A percentile compares a stretch with the other conserved stretches of the same genome.
These are phyloP conservation scores for Lasiosphaeria miniovina DNA, from an alignment of 495 filamentous ascomycete genomes.

Conservation along the genomic window DNA sequence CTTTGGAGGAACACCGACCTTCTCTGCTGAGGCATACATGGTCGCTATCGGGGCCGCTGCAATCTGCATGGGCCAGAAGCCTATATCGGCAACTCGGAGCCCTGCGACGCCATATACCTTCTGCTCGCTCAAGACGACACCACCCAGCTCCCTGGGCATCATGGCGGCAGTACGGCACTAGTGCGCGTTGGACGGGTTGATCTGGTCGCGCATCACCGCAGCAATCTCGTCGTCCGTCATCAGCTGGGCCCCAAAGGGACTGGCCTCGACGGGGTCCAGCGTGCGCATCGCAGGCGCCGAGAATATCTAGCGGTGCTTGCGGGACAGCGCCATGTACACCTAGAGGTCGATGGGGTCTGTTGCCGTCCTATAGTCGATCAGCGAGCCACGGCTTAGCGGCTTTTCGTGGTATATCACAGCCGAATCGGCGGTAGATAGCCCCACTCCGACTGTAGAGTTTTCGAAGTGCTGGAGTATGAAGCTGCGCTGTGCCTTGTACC, in stretches of 20 bases:
- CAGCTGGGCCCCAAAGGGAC: constrained; percentile 25
- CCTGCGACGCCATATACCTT: constrained; percentile 48
- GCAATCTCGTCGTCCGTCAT: constrained; percentile 27
- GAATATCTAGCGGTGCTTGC: constrained; percentile 39
- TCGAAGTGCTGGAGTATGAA: constrained; percentile 28
- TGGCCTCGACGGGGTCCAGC: constrained; percentile 36
- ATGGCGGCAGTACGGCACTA: constrained; percentile 47
- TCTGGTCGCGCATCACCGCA: constrained; percentile 27
- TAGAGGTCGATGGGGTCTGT: constrained; percentile 35
- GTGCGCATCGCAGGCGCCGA: constrained; percentile 39
- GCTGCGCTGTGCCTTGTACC: constrained; percentile 33
- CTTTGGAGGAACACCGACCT: constrained; percentile 21
- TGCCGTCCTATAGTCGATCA: constrained; percentile 33
- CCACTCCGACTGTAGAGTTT: constrained; percentile 21
- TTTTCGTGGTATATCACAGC: constrained; percentile 36
- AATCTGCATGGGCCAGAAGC: constrained; percentile 40
- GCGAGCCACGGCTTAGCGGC: constrained; percentile 40
- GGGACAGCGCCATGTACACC: constrained; percentile 32
- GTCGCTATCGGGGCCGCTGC: constrained; percentile 44
- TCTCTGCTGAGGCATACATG: constrained; percentile 54
- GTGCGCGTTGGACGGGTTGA: constrained; percentile 32
- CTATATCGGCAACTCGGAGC: constrained; percentile 38
- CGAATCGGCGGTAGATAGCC: constrained; percentile 29
- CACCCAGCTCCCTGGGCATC: constrained; percentile 37
- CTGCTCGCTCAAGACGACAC: constrained; percentile 48